Base-by-base conservation (phyloP, 805 yeast species). In the Soucietia sequanensis region DNA sequence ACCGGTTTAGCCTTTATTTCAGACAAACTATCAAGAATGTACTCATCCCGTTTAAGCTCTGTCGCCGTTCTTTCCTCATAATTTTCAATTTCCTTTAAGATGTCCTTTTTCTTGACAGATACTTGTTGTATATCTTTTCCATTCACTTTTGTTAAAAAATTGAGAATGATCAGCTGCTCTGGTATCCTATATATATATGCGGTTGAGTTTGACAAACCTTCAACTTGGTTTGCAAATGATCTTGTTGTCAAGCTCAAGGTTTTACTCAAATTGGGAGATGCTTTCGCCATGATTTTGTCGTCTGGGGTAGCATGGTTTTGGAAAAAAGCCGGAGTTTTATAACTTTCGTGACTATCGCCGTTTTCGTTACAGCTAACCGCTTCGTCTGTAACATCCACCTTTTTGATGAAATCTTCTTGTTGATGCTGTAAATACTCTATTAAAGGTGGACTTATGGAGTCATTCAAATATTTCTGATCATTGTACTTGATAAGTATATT, bases 141-240 rank as follows among this genome's bases (percentile, higher is more conserved):
- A 35, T 52, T 56, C 4, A 77, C 75, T 19, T 72, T 76, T 14
- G 73, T 73, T 22, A 82, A 54, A 50, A 88, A 88, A 54, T 86
- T 91, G 21, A 85, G 58, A 27, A 83, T 58, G 5, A 87, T 70
- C 48, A 83, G 80, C 27, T 71, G 70, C 43, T 84, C 93, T 2
- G 87, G 84, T 4, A 87, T 55, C 37, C 82, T 63, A 56, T 80
- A 82, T 1, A 85, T 68, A 23, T 75, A 69, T 23, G 76, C 70
- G 15, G 46, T 43, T 16, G 42, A 34, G 11, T 38, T 41, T n/a
- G 38, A 34, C n/a, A n/a, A n/a, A n/a, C n/a, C n/a, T n/a, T n/a
- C n/a, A n/a, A n/a, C n/a, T n/a, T n/a, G n/a, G n/a, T n/a, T n/a
- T n/a, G n/a, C n/a, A n/a, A n/a, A n/a, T 19, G 39, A 21, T 16